Percentiles rank a stretch among this genome's conserved stretches.
phyloP scores from a whole-genome alignment of 345 rosid species.

The Garcia nutans region DNA sequence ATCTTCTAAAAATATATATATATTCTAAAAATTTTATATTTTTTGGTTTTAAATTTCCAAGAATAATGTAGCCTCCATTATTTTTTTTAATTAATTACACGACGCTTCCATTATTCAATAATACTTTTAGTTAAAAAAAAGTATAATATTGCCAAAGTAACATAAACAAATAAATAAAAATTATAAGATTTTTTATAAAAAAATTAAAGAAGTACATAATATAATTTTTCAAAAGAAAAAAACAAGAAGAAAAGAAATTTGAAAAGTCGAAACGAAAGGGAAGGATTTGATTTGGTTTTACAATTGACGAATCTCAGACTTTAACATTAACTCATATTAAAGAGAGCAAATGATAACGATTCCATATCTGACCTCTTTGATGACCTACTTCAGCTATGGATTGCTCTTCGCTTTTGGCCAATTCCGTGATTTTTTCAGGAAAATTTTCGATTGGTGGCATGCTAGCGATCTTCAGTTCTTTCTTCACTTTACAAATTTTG shows the following conservation, averaged over 20 bases:
- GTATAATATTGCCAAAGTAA: too few relatives aligned
- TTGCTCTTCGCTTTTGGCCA: slow-evolving; percentile 77
- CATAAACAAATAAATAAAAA: too few relatives aligned
- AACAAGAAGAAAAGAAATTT: background rate
- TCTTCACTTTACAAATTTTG: background rate
- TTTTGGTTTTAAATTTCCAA: too few relatives aligned
- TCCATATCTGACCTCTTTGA: slow-evolving; percentile 68
- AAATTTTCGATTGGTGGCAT: slow-evolving; percentile 54
- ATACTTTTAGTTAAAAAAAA: too few relatives aligned
- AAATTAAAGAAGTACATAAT: too few relatives aligned
- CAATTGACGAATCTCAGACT: background rate
- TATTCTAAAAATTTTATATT: too few relatives aligned
- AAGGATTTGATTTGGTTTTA: background rate
- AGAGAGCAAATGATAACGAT: slow-evolving; percentile 54
- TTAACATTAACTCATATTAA: background rate
- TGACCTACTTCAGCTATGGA: slow-evolving; percentile 78
- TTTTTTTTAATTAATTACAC: too few relatives aligned
- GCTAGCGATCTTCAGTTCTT: slow-evolving; percentile 57
- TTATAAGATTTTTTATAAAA: too few relatives aligned
- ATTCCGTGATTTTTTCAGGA: slow-evolving; percentile 73
- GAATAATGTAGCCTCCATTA: too few relatives aligned
- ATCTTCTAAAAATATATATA: too few relatives aligned
- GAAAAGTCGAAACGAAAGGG: background rate
- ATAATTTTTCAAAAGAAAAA: too few relatives aligned
- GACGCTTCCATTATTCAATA: too few relatives aligned